These are phyloP conservation scores for Aspergillus alliaceus DNA, from an alignment of 2,329 filamentous ascomycete species.

Conservation along the genomic window DNA sequence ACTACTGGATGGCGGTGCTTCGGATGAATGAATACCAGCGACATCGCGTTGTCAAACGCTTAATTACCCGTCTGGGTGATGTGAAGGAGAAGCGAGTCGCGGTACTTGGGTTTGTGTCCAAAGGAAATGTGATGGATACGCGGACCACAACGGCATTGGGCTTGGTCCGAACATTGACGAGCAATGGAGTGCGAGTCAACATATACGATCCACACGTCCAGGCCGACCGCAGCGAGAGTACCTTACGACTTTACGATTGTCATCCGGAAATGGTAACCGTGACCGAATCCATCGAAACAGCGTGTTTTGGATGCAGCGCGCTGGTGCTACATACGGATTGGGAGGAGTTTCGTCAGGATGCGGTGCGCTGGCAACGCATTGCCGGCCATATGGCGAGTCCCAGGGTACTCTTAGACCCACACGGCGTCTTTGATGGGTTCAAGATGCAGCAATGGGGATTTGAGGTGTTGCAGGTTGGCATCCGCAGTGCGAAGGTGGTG, in stretches of 20 bases:
- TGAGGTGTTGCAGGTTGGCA: slow-evolving; percentile 10
- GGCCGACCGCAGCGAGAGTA: background rate
- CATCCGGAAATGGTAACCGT: slow-evolving; percentile 5
- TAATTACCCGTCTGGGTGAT: background rate
- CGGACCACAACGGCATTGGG: background rate
- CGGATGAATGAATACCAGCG: slow-evolving; percentile 13
- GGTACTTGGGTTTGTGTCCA: slow-evolving; percentile 7
- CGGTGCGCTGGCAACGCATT: slow-evolving; percentile 11
- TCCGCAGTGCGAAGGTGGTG: background rate
- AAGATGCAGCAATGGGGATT: slow-evolving; percentile 18
- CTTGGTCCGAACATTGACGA: slow-evolving; percentile 5
- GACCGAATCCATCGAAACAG: slow-evolving; percentile 8
- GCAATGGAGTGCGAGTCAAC: slow-evolving; percentile 5
- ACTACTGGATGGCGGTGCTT: slow-evolving; percentile 19
- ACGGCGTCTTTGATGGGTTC: slow-evolving; percentile 8
- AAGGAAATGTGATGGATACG: background rate
- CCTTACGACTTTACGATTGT: background rate
- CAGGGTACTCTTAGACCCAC: slow-evolving; percentile 8
- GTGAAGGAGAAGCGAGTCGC: slow-evolving; percentile 6
- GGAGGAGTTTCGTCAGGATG: slow-evolving; percentile 6
- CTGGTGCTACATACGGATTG: slow-evolving; percentile 8
- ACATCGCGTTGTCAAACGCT: slow-evolving; percentile 1
- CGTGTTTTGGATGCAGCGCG: slow-evolving; percentile 13
- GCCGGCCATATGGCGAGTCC: slow-evolving; percentile 10
- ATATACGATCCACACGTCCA: slow-evolving; percentile 7